Percentiles rank a stretch among this genome's conserved stretches.
Evolutionary conservation across 805 yeast genomes (phyloP).

Genomic region (Metschnikowia similis): DNA sequence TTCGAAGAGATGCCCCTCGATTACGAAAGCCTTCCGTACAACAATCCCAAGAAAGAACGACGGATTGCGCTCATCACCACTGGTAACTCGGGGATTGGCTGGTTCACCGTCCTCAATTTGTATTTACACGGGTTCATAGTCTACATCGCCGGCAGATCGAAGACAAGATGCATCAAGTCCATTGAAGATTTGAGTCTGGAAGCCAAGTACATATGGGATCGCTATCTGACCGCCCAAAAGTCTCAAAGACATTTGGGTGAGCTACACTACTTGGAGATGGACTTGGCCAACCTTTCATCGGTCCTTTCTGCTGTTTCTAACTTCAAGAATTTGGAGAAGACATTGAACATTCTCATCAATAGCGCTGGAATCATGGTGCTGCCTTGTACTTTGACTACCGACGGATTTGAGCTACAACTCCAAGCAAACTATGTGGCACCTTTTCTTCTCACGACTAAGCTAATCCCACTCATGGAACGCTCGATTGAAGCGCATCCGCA

Average conservation of each 20-base stretch:
- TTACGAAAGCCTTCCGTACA: conserved; percentile 47
- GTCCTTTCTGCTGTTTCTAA: conserved; percentile 42
- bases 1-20: conserved; percentile 7
- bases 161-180: conserved; percentile 51
- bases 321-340: conserved; percentile 43
- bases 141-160: conserved; percentile 70
- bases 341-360: conserved; percentile 60
- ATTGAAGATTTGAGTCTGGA: conserved; percentile 52
- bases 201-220: conserved; percentile 35
- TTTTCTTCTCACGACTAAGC: conserved; percentile 59
- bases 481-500: conserved; percentile 25
- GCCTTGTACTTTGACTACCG: conserved; percentile 62
- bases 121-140: conserved; percentile 75
- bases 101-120: conserved; percentile 67
- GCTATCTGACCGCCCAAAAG: conserved; percentile 21
- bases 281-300: conserved; percentile 40
- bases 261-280: conserved; percentile 50
- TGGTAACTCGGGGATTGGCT: conserved; percentile 80
- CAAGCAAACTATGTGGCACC: conserved; percentile 79
- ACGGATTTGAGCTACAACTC: conserved; percentile 72
- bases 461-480: conserved; percentile 50
- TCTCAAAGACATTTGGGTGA: conserved; percentile 42
- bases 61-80: conserved; percentile 75
- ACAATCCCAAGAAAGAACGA: conserved; percentile 50
- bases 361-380: conserved; percentile 81